Percentiles rank a stretch among this genome's conserved stretches.
These are phyloP conservation scores for Talaromyces sp. DNA, from an alignment of 2,329 filamentous ascomycete genomes.

Conservation along the genomic window DNA sequence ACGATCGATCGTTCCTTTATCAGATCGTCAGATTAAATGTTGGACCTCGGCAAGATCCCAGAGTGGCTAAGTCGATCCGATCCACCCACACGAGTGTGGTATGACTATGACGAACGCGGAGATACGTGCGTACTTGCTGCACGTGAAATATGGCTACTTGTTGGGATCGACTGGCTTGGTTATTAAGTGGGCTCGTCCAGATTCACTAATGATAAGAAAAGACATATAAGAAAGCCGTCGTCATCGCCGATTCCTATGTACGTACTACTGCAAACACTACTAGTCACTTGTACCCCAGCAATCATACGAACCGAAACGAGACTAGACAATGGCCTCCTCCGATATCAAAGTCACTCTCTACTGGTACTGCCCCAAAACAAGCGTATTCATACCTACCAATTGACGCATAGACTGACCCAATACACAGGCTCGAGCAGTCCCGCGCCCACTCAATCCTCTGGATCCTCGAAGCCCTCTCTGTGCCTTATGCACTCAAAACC, in stretches of 20 bases:
- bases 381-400: background rate
- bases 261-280: background rate
- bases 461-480: constrained; percentile 76
- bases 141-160: background rate
- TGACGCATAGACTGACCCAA: background rate
- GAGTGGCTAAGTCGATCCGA: background rate
- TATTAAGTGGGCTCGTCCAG: background rate
- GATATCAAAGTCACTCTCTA: constrained; percentile 19
- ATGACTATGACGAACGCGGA: background rate
- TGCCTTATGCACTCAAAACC: constrained; percentile 74
- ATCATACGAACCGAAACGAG: background rate
- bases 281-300: background rate
- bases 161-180: background rate
- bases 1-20: background rate
- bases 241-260: no score
- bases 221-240: background rate
- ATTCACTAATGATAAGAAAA: background rate
- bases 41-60: constrained; percentile 3
- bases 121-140: background rate
- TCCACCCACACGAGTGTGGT: background rate
- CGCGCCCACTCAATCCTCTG: constrained; percentile 79
- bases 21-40: background rate
- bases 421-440: constrained; percentile 71
- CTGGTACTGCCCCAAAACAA: constrained; percentile 9
- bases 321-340: constrained; percentile 12